phyloP scores from a whole-genome alignment of 1,284 basidiomycete genomes.

The Leccinum angustisporum region DNA sequence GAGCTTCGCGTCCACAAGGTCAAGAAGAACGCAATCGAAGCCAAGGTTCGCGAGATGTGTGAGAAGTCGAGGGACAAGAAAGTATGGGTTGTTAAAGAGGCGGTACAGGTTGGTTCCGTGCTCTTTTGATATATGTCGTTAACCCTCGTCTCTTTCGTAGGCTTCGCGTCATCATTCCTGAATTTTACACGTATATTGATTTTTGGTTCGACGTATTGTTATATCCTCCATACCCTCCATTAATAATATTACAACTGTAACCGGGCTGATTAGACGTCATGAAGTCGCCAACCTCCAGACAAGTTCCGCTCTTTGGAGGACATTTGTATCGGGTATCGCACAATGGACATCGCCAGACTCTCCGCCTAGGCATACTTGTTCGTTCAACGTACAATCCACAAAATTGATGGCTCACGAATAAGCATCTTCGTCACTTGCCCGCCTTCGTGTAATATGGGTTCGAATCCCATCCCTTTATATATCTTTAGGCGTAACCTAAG shows the following conservation, averaged over 20 bases:
- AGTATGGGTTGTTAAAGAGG: slow-evolving; percentile 64
- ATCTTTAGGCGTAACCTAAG: slow-evolving; percentile 62
- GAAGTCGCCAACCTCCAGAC: slow-evolving; percentile 62
- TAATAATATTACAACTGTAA: slow-evolving; percentile 1
- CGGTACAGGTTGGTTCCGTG: slow-evolving; percentile 33
- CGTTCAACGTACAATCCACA: not conserved
- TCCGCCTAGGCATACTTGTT: slow-evolving; percentile 41
- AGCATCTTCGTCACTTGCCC: slow-evolving; percentile 59
- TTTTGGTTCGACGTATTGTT: slow-evolving; percentile 7
- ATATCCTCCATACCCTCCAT: slow-evolving; percentile 10
- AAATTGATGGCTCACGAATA: slow-evolving; percentile 49
- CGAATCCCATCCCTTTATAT: slow-evolving; percentile 69
- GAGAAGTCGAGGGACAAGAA: slow-evolving; percentile 71
- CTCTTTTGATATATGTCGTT: not conserved
- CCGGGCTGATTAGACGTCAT: slow-evolving; percentile 25
- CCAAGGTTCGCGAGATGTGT: slow-evolving; percentile 71
- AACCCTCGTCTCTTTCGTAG: slow-evolving; percentile 8
- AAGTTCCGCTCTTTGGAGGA: slow-evolving; percentile 38
- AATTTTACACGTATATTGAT: slow-evolving; percentile 7
- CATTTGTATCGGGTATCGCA: slow-evolving; percentile 32
- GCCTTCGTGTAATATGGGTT: slow-evolving; percentile 56
- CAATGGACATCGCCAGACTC: slow-evolving; percentile 62
- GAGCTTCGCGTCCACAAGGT: slow-evolving; percentile 65
- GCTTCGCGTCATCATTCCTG: slow-evolving; percentile 9
- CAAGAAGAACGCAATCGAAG: slow-evolving; percentile 80